Percentiles rank a stretch among this genome's conserved stretches.
Evolutionary conservation across 768 basidiomycete genomes (phyloP).

Genomic region (Kwoniella newhampshirensis): DNA sequence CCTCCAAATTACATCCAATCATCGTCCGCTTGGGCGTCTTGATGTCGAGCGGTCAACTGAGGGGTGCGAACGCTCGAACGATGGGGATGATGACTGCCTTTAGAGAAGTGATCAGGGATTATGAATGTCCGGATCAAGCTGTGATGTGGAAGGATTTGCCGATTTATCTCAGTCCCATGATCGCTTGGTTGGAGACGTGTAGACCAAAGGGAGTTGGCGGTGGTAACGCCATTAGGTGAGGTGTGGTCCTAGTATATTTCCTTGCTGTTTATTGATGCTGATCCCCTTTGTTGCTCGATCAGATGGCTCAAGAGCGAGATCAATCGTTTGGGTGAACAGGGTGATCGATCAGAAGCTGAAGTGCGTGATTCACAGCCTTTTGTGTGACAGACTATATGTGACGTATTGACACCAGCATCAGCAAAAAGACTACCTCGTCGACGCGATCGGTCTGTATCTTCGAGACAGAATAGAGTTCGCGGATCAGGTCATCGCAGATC

Average conservation of each 20-base stretch:
- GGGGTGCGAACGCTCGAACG: slow-evolving; percentile 91
- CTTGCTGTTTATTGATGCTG: too few relatives aligned
- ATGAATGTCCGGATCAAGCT: slow-evolving; percentile 36
- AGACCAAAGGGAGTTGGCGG: slow-evolving; percentile 53
- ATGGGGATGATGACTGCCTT: slow-evolving; percentile 89
- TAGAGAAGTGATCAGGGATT: slow-evolving; percentile 68
- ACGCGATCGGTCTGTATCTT: slow-evolving; percentile 88
- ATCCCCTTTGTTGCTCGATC: slow-evolving; percentile 81
- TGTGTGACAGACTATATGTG: not conserved
- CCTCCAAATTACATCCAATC: slow-evolving; percentile 71
- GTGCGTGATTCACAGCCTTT: slow-evolving; percentile 59
- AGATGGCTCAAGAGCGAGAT: slow-evolving; percentile 94
- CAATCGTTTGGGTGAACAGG: slow-evolving; percentile 81
- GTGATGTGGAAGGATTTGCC: slow-evolving; percentile 40
- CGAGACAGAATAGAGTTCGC: slow-evolving; percentile 90
- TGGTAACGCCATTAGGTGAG: slow-evolving; percentile 52
- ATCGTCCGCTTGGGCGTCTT: slow-evolving; percentile 82
- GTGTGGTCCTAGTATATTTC: not conserved
- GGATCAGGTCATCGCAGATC: slow-evolving; percentile 85
- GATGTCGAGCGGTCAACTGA: slow-evolving; percentile 87
- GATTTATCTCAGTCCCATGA: slow-evolving; percentile 41
- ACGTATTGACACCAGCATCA: too few relatives aligned
- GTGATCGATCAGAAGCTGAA: slow-evolving; percentile 72
- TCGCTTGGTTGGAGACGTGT: slow-evolving; percentile 41
- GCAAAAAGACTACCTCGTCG: slow-evolving; percentile 82